Conservation (phyloP, 1,139 yeast species). For the Candida neerlandica region DNA sequence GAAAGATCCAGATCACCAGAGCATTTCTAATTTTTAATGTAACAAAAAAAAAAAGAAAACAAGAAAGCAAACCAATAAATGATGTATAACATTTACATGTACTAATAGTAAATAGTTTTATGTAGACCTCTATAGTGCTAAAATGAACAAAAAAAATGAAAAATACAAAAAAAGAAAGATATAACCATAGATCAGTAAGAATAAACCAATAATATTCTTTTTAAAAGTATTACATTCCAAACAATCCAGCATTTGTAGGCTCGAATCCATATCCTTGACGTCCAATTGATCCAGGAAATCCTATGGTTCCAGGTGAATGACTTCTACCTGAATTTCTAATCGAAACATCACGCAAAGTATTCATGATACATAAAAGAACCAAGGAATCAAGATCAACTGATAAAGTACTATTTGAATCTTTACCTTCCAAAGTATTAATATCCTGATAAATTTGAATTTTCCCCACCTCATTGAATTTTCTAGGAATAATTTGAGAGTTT, state of each 20-base stretch:
- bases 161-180: background rate
- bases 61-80: too few relatives aligned
- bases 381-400: slow-evolving; percentile 36
- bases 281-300: background rate
- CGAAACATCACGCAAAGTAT: slow-evolving; percentile 37
- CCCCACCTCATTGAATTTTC: slow-evolving; percentile 38
- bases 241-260: background rate
- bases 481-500: slow-evolving; percentile 28
- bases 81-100: background rate
- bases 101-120: background rate
- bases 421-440: slow-evolving; percentile 6
- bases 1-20: slow-evolving; percentile 48
- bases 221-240: background rate
- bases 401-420: slow-evolving; percentile 29
- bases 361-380: slow-evolving; percentile 33
- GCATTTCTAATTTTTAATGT: slow-evolving; percentile 7
- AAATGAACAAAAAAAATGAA: background rate
- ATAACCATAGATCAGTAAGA: too few relatives aligned
- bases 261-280: background rate
- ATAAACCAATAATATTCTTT: background rate
- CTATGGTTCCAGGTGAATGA: slow-evolving; percentile 6
- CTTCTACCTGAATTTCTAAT: slow-evolving; percentile 25
- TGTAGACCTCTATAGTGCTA: background rate
- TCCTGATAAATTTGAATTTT: slow-evolving; percentile 41
- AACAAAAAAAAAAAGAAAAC: background rate